Evolutionary conservation across 1,284 basidiomycete species (phyloP), one percentile per base, ranked within the genome.

Genomic region (Cutaneotrichosporon cutaneum): DNA sequence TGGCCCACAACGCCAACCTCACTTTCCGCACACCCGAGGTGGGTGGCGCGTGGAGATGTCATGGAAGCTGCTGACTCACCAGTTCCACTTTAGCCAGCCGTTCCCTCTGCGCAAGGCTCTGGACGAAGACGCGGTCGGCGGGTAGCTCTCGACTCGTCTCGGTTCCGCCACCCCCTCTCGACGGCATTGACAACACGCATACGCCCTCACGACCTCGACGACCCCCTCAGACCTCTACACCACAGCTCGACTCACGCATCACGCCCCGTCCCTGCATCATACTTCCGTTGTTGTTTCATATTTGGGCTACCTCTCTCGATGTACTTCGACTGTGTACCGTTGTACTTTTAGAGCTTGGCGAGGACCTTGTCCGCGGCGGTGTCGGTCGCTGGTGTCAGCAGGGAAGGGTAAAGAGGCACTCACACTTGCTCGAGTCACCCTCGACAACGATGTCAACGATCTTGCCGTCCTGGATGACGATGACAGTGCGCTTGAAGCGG

Each of bases 1-100:
- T 89, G 83, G 92, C 93, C 1, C 73, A 86, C 6, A 94, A 94
- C 69, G 74, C 88, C 10, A 87, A 83, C 0, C 72, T 94, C 4
- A 80, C 80, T 7, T 94, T 94, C 74, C 81, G 83, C 56, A 94
- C 91, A 1, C 85, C 86, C 3, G 85, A 86, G 72, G 83, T 54
- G 33, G 35, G 35, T 54, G 3, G 3, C 18, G 27, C 24, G 16
- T 27, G 48, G 21, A 39, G 52, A 39, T 9, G 32, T 8, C 11
- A 21, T 35, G 10, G 18, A 18, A 22, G 21, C 16, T n/a, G 22
- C 52, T 54, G 24, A 54, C 52, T 21, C 22, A 26, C 33, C 52
- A 54, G 52, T 35, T 24, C 22, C 52, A 54, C 22, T 54, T 54
- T 13, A 54, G 35, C 14, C 33, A 42, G 18, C 39, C 39, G 8